Evolutionary conservation across 23 red algal genomes (phyloP).

Genomic region (Agarophyton chilense): DNA sequence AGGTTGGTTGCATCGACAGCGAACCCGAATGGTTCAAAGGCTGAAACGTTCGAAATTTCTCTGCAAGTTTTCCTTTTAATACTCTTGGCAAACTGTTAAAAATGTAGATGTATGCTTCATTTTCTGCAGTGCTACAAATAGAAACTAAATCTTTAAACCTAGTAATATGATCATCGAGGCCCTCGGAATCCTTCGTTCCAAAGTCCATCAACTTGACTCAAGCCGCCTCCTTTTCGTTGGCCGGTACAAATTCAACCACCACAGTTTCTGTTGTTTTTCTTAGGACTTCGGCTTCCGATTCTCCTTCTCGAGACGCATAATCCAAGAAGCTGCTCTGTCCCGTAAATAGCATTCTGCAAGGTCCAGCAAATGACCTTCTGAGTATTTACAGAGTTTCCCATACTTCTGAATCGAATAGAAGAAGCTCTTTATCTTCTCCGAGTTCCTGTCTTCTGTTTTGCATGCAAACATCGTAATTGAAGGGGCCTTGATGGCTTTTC

Average conservation of each 20-base stretch:
- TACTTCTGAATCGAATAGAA: conserved; percentile 25
- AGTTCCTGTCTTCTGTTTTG: not conserved
- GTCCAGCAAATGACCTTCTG: not conserved
- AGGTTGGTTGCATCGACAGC: too few species aligned
- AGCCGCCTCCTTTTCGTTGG: conserved; percentile 3
- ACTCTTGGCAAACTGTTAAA: too few species aligned
- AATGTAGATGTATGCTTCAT: too few species aligned
- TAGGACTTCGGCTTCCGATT: conserved; percentile 13
- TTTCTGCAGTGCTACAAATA: too few species aligned
- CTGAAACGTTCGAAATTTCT: too few species aligned
- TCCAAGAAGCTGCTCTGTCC: conserved; percentile 42
- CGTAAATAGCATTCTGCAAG: conserved; percentile 21
- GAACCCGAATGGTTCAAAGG: too few species aligned
- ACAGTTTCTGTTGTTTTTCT: conserved; percentile 13
- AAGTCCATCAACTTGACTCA: conserved; percentile 18
- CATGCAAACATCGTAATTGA: not conserved
- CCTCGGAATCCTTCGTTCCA: not conserved
- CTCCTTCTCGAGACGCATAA: conserved; percentile 40
- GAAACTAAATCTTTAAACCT: too few species aligned
- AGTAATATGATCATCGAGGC: not conserved
- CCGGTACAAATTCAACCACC: too few species aligned
- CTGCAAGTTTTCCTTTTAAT: too few species aligned
- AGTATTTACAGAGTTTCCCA: conserved; percentile 34
- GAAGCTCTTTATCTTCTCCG: too few species aligned
- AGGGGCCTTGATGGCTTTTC: not conserved